Percentiles rank a stretch among this genome's conserved stretches.
These are phyloP conservation scores for Epithemia pelagica DNA, from an alignment of 108 stramenopile genomes.

Conservation along the genomic window DNA sequence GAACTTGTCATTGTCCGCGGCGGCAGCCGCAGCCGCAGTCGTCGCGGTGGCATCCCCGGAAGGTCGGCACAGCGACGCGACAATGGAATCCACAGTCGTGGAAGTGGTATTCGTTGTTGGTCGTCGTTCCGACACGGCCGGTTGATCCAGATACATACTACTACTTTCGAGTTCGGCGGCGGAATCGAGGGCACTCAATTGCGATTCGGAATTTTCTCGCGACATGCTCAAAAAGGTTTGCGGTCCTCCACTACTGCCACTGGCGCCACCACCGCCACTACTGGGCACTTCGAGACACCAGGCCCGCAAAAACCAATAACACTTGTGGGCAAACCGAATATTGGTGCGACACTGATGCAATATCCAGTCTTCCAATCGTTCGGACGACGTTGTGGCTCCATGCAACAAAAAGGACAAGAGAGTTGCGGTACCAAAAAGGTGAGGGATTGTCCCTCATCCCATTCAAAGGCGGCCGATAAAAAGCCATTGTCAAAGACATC, in stretches of 20 bases:
- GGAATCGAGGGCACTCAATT: neutral
- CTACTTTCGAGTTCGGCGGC: neutral
- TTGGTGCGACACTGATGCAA: slow-evolving; percentile 58
- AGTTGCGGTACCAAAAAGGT: slow-evolving; percentile 80
- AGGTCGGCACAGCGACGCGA: neutral
- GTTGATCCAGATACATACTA: slow-evolving; percentile 9
- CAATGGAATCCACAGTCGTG: neutral
- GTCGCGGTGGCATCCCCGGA: too few relatives aligned
- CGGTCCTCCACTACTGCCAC: neutral
- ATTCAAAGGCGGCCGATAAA: slow-evolving; percentile 58
- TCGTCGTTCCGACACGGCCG: neutral
- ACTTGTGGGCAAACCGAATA: slow-evolving; percentile 78
- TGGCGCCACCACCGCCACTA: neutral
- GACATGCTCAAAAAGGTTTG: neutral
- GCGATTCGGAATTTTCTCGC: slow-evolving; percentile 7
- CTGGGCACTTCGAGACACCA: slow-evolving; percentile 63
- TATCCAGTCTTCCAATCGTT: slow-evolving; percentile 71
- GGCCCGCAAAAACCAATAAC: slow-evolving; percentile 81
- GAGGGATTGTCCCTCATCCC: slow-evolving; percentile 46
- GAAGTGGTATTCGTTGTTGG: too few relatives aligned
- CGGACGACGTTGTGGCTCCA: slow-evolving; percentile 66
- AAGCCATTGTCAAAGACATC: slow-evolving; percentile 59
- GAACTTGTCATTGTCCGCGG: slow-evolving; percentile 23
- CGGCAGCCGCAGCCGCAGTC: neutral
- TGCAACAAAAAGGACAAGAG: slow-evolving; percentile 80